Conservation (phyloP, 2,329 filamentous ascomycete genomes). For the Epicoccum sorghinum region DNA sequence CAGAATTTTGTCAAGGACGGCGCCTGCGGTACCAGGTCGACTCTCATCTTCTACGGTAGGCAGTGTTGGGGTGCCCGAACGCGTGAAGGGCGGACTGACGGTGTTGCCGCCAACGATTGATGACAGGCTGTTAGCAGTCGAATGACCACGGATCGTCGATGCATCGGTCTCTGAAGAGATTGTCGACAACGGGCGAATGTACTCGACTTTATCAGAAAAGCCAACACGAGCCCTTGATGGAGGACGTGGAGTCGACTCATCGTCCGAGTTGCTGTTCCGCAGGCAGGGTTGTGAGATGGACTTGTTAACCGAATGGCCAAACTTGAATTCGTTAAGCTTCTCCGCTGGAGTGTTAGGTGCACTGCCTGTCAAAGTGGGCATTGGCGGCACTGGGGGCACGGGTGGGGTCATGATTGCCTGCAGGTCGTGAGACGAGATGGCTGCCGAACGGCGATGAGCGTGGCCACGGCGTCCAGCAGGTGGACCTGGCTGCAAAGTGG, state of each 20-base stretch:
- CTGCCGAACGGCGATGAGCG: constrained; percentile 78
- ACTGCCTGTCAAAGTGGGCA: constrained; percentile 64
- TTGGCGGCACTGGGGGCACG: constrained; percentile 60
- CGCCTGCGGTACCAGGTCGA: constrained; percentile 73
- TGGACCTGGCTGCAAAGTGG: constrained; percentile 55
- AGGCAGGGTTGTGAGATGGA: constrained; percentile 49
- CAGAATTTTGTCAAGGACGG: constrained; percentile 62
- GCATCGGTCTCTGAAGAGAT: constrained; percentile 85
- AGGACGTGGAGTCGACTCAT: constrained; percentile 41
- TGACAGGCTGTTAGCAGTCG: constrained; percentile 78
- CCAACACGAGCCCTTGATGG: constrained; percentile 71
- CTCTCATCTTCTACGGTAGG: constrained; percentile 51
- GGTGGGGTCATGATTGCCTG: constrained; percentile 70
- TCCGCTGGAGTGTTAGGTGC: constrained; percentile 66
- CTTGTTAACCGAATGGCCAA: constrained; percentile 45
- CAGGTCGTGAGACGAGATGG: constrained; percentile 84
- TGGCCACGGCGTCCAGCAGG: constrained; percentile 69
- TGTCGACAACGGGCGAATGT: constrained; percentile 81
- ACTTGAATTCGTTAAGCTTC: constrained; percentile 51
- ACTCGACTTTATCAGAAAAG: constrained; percentile 84
- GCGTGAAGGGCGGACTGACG: constrained; percentile 52
- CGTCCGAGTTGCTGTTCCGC: constrained; percentile 31
- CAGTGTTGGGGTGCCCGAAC: constrained; percentile 48
- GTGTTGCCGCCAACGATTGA: constrained; percentile 71
- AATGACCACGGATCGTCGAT: constrained; percentile 73